Conservation (phyloP, 2,329 filamentous ascomycete genomes). For the Penicillium sp. region DNA sequence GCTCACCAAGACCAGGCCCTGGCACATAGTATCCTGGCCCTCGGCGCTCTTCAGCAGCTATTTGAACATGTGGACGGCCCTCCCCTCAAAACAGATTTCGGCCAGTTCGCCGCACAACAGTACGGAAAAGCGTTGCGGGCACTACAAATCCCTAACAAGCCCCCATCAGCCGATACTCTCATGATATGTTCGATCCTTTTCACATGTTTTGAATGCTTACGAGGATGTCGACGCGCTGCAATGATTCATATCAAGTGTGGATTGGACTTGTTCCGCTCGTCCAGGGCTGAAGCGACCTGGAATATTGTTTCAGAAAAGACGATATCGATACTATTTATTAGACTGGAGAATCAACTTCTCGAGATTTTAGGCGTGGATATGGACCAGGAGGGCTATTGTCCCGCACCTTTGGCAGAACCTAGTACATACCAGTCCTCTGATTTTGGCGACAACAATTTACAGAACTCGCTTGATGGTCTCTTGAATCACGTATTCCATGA, state of each 20-base stretch:
- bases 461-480: background rate
- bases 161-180: background rate
- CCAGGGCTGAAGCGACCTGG: background rate
- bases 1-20: background rate
- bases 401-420: background rate
- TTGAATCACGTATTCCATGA: background rate
- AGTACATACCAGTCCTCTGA: background rate
- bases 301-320: background rate
- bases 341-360: background rate
- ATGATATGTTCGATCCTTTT: background rate
- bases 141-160: background rate
- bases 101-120: background rate
- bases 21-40: background rate
- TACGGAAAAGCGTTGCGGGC: background rate
- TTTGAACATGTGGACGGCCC: background rate
- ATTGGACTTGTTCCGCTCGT: background rate
- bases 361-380: background rate
- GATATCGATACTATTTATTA: background rate
- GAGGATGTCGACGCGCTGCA: background rate
- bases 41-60: background rate
- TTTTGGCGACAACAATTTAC: background rate
- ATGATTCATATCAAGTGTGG: background rate
- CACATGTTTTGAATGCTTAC: background rate
- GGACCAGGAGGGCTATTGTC: background rate
- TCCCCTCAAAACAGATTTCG: background rate